Conservation (phyloP, 2,329 filamentous ascomycete genomes). For the Colletotrichum orbiculare region DNA sequence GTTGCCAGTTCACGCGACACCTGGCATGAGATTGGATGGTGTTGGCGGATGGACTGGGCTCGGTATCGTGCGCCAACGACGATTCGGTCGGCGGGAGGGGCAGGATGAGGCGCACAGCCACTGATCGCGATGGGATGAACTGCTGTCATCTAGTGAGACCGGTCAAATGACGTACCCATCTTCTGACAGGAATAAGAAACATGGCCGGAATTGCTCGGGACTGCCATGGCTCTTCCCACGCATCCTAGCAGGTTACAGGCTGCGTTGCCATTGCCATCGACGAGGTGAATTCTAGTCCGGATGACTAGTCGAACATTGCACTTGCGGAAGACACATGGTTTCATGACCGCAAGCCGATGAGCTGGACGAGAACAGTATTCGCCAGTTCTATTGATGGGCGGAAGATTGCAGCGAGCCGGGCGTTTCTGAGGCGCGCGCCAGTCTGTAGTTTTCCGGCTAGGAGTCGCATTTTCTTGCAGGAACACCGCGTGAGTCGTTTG, state of each 20-base stretch:
- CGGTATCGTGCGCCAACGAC: constrained; percentile 19
- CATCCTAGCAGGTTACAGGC: too few species aligned
- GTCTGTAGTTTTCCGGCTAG: constrained; percentile 7
- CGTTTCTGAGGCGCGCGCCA: constrained; percentile 34
- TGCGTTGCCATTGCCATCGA: constrained; percentile 9
- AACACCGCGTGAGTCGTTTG: neutral
- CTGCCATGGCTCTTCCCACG: constrained; percentile 8
- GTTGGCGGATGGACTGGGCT: constrained; percentile 8
- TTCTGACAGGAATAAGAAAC: constrained; percentile 29
- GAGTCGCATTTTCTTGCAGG: constrained; percentile 2
- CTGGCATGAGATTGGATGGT: constrained; percentile 28
- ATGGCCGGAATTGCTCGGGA: constrained; percentile 4
- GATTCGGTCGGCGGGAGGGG: constrained; percentile 1
- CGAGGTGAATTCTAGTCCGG: neutral
- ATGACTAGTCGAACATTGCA: too few species aligned
- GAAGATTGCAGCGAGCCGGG: constrained; percentile 6
- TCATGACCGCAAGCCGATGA: neutral
- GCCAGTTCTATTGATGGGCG: constrained; percentile 16
- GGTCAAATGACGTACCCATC: constrained; percentile 11
- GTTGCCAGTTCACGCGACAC: constrained; percentile 9
- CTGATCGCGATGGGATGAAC: neutral
- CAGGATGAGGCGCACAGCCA: neutral
- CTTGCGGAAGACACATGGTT: constrained; percentile 21
- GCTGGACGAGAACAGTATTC: constrained; percentile 1
- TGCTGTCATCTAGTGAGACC: neutral